A percentile compares a stretch with the other conserved stretches of the same genome.
Evolutionary conservation across 345 rosid species (phyloP).

Genomic region (Populus alba): DNA sequence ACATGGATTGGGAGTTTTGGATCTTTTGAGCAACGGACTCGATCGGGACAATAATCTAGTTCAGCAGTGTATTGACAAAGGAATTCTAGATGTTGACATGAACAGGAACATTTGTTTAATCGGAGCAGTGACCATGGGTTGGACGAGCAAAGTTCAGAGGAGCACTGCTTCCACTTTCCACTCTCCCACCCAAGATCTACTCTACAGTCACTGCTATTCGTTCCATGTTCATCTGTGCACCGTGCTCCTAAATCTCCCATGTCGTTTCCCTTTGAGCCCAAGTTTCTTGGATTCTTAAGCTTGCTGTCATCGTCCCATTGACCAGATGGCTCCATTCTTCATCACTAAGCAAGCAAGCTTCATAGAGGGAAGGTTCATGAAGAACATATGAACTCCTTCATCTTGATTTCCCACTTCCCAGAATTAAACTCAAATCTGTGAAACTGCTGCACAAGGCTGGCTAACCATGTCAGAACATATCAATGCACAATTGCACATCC

Average conservation of each 20-base stretch:
- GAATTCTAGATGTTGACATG: background rate
- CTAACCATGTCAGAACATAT: no score
- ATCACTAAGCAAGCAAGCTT: background rate
- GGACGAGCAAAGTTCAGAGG: background rate
- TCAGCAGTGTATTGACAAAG: background rate
- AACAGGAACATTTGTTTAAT: no score
- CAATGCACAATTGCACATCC: no score
- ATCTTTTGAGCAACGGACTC: background rate
- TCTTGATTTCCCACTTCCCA: no score
- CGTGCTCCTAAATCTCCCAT: background rate
- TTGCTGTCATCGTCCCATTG: background rate
- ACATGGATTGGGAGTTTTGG: background rate
- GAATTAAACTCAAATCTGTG: no score
- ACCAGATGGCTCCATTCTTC: no score
- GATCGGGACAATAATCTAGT: background rate
- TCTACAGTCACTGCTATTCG: background rate
- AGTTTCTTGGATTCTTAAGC: background rate
- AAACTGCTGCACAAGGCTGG: no score
- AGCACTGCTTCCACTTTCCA: background rate
- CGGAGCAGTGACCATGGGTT: background rate
- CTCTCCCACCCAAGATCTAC: background rate
- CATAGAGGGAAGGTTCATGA: no score
- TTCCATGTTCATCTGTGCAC: background rate
- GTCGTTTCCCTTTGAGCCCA: background rate
- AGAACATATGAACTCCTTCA: no score